Percentiles rank a stretch among this genome's conserved stretches.
phyloP scores from a whole-genome alignment of 1,139 yeast species.

The Pichia sp. region DNA sequence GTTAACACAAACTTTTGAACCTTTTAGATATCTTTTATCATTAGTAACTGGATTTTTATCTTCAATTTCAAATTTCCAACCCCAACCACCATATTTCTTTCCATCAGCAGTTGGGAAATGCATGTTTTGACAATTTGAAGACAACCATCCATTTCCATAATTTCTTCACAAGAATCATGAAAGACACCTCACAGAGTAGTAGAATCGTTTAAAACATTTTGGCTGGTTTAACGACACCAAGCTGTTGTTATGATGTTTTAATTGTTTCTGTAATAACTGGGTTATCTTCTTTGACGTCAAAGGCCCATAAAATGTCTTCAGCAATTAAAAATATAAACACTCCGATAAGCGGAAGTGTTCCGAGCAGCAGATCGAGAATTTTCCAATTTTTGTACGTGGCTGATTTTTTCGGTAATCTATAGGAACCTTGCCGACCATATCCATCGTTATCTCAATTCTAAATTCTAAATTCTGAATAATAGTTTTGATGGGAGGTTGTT shows the following conservation, averaged over 20 bases:
- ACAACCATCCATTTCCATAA: conserved; percentile 22
- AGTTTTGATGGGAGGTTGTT: no score
- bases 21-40: conserved; percentile 23
- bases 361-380: background rate
- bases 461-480: no score
- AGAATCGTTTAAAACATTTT: conserved; percentile 17
- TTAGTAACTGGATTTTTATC: conserved; percentile 16
- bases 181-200: conserved; percentile 23
- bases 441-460: no score
- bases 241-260: background rate
- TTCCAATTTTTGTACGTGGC: no score
- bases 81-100: conserved; percentile 32
- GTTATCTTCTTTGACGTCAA: background rate
- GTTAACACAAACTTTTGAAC: conserved; percentile 28
- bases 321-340: no score
- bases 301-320: no score
- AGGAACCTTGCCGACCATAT: background rate
- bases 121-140: conserved; percentile 17
- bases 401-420: no score
- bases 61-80: conserved; percentile 31
- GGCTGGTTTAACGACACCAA: background rate
- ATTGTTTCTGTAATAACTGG: background rate
- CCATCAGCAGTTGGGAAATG: conserved; percentile 23
- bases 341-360: no score
- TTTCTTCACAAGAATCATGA: conserved; percentile 23